Percentiles rank a stretch among this genome's conserved stretches.
Evolutionary conservation across 257 asterid genomes (phyloP).

Genomic region (Primulina eburnea): DNA sequence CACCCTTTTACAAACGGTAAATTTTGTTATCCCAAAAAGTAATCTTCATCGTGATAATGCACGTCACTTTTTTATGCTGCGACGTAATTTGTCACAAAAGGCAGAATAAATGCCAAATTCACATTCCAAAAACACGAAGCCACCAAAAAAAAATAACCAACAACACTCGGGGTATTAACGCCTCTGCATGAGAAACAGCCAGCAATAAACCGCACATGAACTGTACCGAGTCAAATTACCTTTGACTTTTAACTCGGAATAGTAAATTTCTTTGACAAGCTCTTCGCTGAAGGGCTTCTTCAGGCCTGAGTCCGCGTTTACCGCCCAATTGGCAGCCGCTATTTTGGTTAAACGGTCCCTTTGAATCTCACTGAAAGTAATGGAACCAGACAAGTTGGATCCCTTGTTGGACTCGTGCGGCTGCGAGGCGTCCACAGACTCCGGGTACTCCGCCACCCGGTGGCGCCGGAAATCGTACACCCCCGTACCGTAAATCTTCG

Average conservation of each 20-base stretch:
- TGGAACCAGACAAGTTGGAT: constrained; percentile 58
- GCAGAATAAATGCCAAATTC: too few relatives aligned
- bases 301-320: constrained; percentile 43
- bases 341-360: constrained; percentile 82
- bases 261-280: constrained; percentile 75
- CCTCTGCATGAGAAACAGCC: too few relatives aligned
- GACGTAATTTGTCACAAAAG: too few relatives aligned
- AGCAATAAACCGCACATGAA: too few relatives aligned
- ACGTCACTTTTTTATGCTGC: too few relatives aligned
- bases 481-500: constrained; percentile 77
- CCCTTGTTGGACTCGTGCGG: constrained; percentile 52
- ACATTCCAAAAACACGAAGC: too few relatives aligned
- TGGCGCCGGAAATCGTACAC: constrained; percentile 83
- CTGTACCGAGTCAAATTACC: constrained; percentile 34
- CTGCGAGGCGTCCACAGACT: constrained; percentile 34
- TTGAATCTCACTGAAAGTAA: constrained; percentile 86
- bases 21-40: too few relatives aligned
- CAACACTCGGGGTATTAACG: too few relatives aligned
- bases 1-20: too few relatives aligned
- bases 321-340: constrained; percentile 78
- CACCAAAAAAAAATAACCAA: too few relatives aligned
- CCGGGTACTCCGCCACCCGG: constrained; percentile 94
- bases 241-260: constrained; percentile 71
- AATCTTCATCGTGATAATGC: too few relatives aligned
- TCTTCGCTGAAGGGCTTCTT: constrained; percentile 70